Evolutionary conservation across 352 stramenopile genomes (phyloP).

Genomic region (Phytophthora melonis): DNA sequence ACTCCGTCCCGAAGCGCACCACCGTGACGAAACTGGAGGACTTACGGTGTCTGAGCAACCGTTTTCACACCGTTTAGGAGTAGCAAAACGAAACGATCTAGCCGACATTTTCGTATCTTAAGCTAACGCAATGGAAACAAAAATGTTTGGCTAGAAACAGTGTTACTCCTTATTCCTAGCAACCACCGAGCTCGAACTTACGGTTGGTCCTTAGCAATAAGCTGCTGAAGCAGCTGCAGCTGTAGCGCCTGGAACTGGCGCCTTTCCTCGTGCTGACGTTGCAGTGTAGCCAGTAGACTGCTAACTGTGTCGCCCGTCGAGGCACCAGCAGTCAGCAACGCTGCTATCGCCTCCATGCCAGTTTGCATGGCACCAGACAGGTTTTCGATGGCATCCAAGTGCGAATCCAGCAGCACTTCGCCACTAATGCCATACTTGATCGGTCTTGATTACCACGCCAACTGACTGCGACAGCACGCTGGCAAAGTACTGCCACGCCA

Average conservation of each 20-base stretch:
- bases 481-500: conserved; percentile 14
- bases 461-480: conserved; percentile 16
- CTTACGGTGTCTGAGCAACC: conserved; percentile 3
- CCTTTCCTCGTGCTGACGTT: conserved; percentile 8
- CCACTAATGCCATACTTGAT: conserved; percentile 3
- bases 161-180: background rate
- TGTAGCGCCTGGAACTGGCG: conserved; percentile 1
- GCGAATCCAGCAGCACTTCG: conserved; percentile 11
- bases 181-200: background rate
- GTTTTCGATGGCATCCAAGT: conserved; percentile 4
- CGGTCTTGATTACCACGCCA: background rate
- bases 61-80: conserved; percentile 5
- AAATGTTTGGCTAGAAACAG: background rate
- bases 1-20: background rate
- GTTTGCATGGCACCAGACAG: conserved; percentile 4
- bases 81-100: conserved; percentile 6
- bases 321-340: background rate
- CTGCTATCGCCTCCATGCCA: conserved; percentile 8
- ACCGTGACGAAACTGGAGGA: background rate
- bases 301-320: background rate
- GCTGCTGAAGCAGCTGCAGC: conserved; percentile 8
- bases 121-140: background rate
- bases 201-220: background rate
- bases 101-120: conserved; percentile 8
- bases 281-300: background rate